Base-by-base conservation (phyloP, 2,329 filamentous ascomycete genomes). In the Oidium heveae region DNA sequence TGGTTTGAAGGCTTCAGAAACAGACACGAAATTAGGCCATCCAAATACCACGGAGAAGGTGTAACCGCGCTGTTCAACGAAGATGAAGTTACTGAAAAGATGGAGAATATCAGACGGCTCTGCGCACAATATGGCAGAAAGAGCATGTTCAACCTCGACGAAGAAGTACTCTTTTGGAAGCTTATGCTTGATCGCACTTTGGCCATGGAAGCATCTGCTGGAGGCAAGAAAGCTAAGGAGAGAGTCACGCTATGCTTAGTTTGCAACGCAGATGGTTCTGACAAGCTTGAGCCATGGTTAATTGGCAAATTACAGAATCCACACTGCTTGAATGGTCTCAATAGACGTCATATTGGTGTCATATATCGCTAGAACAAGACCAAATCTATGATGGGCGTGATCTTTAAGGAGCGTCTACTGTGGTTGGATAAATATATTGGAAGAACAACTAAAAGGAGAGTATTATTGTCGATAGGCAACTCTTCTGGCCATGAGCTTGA, bases 1-100 rank as follows among this genome's bases (percentile, higher is more conserved):
- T 55, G 39, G 54, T 50, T 55, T 13, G 18, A 54, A 49, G 37
- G 54, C 4, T 55, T 55, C 28, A 57, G 55, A n/a, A 53, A 54
- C 15, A 16, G 54, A 16, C 54, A 53, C 43, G 44, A 54, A 12
- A 57, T 57, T 24, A 37, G 22, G 41, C 22, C 55, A 34, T 57
- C n/a, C 49, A 37, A 53, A 18, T 4, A 49, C 16, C 36, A 57
- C 44, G 34, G 52, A 2, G 34, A 57, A 24, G 50, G 39, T 24
- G 46, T 15, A 1, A 53, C 49, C 47, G 43, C 49, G 28, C 47
- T 22, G 37, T 37, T 53, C 32, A 28, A 46, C 49, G 39, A 49
- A 2, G 20, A 20, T 9, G 9, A 41, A 7, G 41, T 13, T 28
- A 36, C 43, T 43, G n/a, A 10, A 28, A 18, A 55, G 44, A 46